Base-by-base conservation (phyloP, 805 yeast genomes). In the Allodekkera sacchari region DNA sequence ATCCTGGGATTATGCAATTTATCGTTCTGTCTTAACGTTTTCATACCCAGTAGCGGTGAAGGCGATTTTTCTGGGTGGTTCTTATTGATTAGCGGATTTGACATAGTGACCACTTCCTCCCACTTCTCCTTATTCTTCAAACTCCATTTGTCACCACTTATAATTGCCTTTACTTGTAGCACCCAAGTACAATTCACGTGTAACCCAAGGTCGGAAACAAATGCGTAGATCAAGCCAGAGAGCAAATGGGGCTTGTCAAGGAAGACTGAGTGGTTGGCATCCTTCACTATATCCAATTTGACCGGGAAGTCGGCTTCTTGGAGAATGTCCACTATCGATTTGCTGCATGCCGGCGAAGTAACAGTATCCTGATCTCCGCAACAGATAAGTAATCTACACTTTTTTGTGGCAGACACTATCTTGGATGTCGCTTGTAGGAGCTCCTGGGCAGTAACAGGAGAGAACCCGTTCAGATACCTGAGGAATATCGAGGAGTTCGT, bases 61-160 rank as follows among this genome's bases (percentile, higher is more conserved):
- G 45, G 46, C 17, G 53, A 64, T 33, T 37, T 53, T 2, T 32
- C 33, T 3, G 40, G 30, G 32, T 40, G 42, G 4, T 42, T 42
- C 4, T 53, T 53, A 35, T 45, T 55, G 16, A 52, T 37, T 12
- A 74, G 56, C 28, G 60, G 64, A 36, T 54, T 40, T 0, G 80
- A 72, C 0, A 81, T 61, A 1, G 75, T 61, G 27, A 63, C 62
- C 6, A 75, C 61, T 21, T 64, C 58, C 47, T 66, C 63, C 89
- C 92, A 82, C 50, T 81, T 82, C 38, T 62, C 66, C 47, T 78
- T 82, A 47, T 81, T 82, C 52, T 81, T 81, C 40, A 82, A 55
- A 15, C 85, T 83, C 89, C 89, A 82, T 53, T 82, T 81, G 44
- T 73, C 81, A 2, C 80, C 81, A 17, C 74, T 67, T 10, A 74